Percentiles rank a stretch among this genome's conserved stretches.
Conservation (phyloP, 139 green algal species). For the Pleodorina starrii region DNA sequence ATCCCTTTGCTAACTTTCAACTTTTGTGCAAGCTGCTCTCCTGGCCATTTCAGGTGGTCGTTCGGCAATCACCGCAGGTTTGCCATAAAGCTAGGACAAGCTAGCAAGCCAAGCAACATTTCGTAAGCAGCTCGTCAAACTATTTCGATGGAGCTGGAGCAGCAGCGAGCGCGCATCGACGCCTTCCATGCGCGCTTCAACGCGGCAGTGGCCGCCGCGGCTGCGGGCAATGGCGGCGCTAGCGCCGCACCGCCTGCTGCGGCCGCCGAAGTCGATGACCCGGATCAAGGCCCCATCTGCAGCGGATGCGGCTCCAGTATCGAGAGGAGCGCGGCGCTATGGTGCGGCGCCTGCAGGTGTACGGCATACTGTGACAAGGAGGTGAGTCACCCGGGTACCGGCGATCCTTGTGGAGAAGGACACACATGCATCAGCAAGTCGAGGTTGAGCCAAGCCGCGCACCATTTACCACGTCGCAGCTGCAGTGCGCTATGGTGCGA, state of each 20-base stretch:
- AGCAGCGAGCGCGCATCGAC: neutral
- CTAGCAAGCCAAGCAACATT: too few species aligned
- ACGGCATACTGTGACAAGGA: constrained; percentile 6
- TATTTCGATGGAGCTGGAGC: neutral
- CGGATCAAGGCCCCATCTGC: neutral
- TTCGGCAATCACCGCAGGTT: too few species aligned
- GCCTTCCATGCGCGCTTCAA: constrained; percentile 20
- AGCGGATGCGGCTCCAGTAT: neutral
- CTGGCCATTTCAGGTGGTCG: too few species aligned
- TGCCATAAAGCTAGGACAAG: too few species aligned
- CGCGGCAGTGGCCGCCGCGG: neutral
- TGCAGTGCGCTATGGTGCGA: too few species aligned
- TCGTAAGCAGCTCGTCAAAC: too few species aligned
- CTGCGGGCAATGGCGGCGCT: neutral
- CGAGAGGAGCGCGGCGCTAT: neutral
- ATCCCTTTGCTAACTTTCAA: too few species aligned
- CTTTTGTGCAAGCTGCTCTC: too few species aligned
- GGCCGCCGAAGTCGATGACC: neutral
- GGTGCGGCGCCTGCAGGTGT: constrained; percentile 31
- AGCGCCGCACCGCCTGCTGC: neutral
- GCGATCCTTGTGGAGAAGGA: too few species aligned
- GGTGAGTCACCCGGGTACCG: neutral
- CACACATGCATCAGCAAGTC: too few species aligned
- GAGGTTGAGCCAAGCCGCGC: too few species aligned
- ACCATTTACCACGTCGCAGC: too few species aligned